Conservation (phyloP, 495 filamentous ascomycete species). For the Trichocladium antarcticum region DNA sequence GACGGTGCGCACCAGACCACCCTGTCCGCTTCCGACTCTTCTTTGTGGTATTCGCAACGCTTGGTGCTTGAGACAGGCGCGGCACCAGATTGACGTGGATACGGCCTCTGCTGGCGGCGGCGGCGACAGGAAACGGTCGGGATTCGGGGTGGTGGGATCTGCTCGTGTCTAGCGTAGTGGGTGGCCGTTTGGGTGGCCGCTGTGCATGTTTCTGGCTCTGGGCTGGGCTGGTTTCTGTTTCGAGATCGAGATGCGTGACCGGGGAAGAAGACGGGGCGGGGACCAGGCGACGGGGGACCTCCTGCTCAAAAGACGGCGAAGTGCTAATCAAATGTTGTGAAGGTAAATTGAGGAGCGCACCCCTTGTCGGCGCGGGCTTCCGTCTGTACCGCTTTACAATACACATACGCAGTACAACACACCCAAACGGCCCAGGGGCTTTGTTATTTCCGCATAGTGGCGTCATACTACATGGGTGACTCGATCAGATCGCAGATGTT, state of each 20-base stretch:
- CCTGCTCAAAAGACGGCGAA: conserved; percentile 6
- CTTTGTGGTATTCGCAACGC: not conserved
- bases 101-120: not conserved
- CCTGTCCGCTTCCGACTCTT: conserved; percentile 4
- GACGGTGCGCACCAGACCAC: conserved; percentile 10
- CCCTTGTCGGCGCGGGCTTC: conserved; percentile 6
- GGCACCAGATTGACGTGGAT: not conserved
- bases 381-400: not conserved
- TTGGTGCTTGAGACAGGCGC: conserved; percentile 4
- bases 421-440: no score
- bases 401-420: not conserved
- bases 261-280: not conserved
- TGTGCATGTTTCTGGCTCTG: conserved; percentile 10
- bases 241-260: conserved; percentile 2
- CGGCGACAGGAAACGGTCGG: conserved; percentile 1
- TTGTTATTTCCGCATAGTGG: no score
- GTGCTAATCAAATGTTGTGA: conserved; percentile 8
- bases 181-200: not conserved
- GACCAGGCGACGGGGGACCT: conserved; percentile 3
- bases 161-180: not conserved
- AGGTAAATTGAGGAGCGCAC: not conserved
- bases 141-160: not conserved
- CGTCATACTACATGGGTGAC: no score
- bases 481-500: no score
- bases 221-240: not conserved